phyloP scores from a whole-genome alignment of 345 rosid genomes.

The Triadica sebifera region DNA sequence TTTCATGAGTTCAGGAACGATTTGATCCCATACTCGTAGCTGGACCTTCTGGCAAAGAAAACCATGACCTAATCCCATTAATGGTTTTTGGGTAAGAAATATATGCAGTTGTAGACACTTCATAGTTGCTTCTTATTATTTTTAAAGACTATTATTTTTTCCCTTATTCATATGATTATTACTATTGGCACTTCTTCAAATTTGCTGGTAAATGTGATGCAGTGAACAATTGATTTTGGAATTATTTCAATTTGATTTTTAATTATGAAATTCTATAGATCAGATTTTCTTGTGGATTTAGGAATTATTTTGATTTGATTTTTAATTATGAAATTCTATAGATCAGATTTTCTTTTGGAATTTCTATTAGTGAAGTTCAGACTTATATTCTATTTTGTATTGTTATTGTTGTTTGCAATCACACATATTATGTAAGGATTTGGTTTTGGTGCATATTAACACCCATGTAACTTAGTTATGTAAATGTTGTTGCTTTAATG shows the following conservation, averaged over 20 bases:
- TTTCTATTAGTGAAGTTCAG: neutral
- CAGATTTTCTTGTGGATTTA: neutral
- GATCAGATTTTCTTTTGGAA: neutral
- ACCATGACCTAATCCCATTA: conserved; percentile 75
- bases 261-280: neutral
- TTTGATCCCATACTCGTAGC: conserved; percentile 82
- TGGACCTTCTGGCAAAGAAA: conserved; percentile 27
- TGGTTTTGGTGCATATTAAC: neutral
- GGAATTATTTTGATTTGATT: neutral
- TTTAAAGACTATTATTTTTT: too few relatives aligned
- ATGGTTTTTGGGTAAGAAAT: conserved; percentile 81
- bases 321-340: neutral
- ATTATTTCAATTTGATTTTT: neutral
- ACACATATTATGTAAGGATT: neutral
- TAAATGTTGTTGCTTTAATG: neutral
- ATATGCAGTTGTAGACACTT: neutral
- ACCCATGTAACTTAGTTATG: neutral
- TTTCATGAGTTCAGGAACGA: conserved; percentile 50
- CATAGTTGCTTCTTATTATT: neutral
- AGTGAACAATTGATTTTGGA: neutral
- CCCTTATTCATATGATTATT: neutral
- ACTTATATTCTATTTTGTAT: neutral
- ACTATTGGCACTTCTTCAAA: neutral
- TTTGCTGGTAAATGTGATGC: conserved; percentile 1
- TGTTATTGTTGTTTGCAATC: neutral